Conservation (phyloP, 305 asterid species). For the Fraxinus dipetala region DNA sequence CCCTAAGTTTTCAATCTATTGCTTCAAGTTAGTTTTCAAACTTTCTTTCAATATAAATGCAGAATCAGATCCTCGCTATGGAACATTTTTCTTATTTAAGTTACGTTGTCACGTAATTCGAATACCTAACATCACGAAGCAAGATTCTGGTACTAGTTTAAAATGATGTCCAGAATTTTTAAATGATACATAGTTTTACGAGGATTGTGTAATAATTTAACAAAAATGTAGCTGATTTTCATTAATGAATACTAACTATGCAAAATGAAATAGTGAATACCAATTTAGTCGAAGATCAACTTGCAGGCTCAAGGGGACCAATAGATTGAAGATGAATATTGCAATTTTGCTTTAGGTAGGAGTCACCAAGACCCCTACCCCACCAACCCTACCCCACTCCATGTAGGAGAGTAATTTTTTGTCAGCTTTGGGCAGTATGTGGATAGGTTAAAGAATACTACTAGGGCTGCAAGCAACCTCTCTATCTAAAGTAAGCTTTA, state of each 20-base stretch:
- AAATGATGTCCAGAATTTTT: not conserved
- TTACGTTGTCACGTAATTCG: not conserved
- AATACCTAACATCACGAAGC: not conserved
- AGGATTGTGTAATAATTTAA: not conserved
- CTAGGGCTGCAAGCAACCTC: not conserved
- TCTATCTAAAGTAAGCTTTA: not conserved
- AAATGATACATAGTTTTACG: not conserved
- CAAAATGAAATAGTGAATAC: not conserved
- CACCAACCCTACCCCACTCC: not conserved
- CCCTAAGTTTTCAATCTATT: not conserved
- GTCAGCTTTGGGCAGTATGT: conserved; percentile 1
- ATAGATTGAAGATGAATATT: not conserved
- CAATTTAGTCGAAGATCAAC: not conserved
- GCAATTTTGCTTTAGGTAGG: not conserved
- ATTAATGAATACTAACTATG: not conserved
- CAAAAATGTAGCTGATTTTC: not conserved
- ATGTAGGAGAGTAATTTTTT: not conserved
- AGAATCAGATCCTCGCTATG: not conserved
- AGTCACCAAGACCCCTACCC: not conserved
- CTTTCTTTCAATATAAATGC: not conserved
- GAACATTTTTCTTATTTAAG: not conserved
- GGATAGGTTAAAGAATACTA: not conserved
- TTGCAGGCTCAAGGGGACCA: not conserved
- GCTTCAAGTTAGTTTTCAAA: not conserved
- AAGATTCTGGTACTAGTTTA: not conserved